Evolutionary conservation across 2,329 filamentous ascomycete genomes (phyloP), one percentile per base, ranked within the genome.

Genomic region (Amphichorda felina): DNA sequence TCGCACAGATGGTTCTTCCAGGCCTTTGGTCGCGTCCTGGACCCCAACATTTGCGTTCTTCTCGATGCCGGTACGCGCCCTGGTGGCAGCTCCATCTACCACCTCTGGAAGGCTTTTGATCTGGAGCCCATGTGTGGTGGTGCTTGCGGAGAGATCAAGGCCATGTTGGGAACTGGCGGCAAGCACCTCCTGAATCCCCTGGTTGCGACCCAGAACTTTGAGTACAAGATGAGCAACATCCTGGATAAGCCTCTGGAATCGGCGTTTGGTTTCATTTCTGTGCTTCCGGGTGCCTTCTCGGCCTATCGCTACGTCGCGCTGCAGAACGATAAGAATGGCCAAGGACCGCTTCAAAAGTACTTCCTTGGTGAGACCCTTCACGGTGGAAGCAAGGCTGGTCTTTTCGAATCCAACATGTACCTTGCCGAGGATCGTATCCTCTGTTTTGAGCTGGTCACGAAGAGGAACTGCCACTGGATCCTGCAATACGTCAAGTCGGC

Each of bases 171-270:
- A 18, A 76, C 75, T 4, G 77, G 72, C 39, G 88, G 89, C 43
- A 89, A 83, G 59, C 87, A 93, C 49, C 72, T 98, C 25, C 56
- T 95, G 45, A 98, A 96, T 51, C 91, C 91, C 1, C 72, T 98
- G 4, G 84, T 98, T 16, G 91, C 91, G 2, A 88, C 88, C 1
- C 91, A 98, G 51, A 98, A 98, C 54, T 98, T 98, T 49, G 91
- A 98, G 64, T 98, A 98, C 72, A 98, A 98, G 71, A 94, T 98
- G 82, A 94, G 86, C 57, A 98, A 98, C 53, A 98, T 98, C 53
- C 72, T 98, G 30, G 91, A 98, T 58, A 98, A 98, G 63, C 91
- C 91, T 2, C 66, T 98, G 28, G 91, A 98, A 56, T 96, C 89
- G 4, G 85, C 89, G 0, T 98, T 98, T 57, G 91, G 91, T 32